phyloP scores from a whole-genome alignment of 148 eudicot genomes.

The Chenopodium suecicum region DNA sequence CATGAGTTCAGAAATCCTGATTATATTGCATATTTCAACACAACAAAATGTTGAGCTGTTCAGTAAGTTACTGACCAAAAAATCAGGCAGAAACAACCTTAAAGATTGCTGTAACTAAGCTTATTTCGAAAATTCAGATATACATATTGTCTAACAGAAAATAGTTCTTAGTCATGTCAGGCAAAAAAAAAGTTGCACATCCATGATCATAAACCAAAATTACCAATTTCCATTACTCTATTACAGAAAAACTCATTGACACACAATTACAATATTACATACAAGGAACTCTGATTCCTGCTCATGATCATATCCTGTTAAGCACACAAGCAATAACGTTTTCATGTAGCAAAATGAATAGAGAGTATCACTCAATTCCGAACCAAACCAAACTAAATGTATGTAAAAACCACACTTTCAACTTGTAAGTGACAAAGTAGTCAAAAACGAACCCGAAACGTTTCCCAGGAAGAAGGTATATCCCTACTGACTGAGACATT shows the following conservation, averaged over 20 bases:
- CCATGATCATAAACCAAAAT: background rate
- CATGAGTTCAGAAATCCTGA: too few relatives aligned
- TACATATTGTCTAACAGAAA: too few relatives aligned
- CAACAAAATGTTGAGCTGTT: background rate
- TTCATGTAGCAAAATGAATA: background rate
- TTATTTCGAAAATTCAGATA: too few relatives aligned
- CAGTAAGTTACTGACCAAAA: too few relatives aligned
- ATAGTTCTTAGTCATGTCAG: too few relatives aligned
- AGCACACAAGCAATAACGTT: background rate
- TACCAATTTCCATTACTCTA: background rate
- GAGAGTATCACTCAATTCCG: background rate
- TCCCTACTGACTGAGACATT: slow-evolving; percentile 52
- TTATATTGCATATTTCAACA: background rate
- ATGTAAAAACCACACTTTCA: background rate
- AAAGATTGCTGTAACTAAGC: too few relatives aligned
- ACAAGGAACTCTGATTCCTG: background rate
- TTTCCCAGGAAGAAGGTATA: slow-evolving; percentile 67
- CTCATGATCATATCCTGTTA: background rate
- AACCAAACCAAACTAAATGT: background rate
- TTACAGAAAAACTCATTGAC: background rate
- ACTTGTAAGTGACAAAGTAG: background rate
- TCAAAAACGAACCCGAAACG: slow-evolving; percentile 53
- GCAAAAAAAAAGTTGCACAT: too few relatives aligned
- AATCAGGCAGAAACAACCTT: too few relatives aligned
- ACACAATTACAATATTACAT: background rate